Evolutionary conservation across 2,329 filamentous ascomycete species (phyloP), one percentile per base, ranked within the genome.

Genomic region (Scytalidium sp.): DNA sequence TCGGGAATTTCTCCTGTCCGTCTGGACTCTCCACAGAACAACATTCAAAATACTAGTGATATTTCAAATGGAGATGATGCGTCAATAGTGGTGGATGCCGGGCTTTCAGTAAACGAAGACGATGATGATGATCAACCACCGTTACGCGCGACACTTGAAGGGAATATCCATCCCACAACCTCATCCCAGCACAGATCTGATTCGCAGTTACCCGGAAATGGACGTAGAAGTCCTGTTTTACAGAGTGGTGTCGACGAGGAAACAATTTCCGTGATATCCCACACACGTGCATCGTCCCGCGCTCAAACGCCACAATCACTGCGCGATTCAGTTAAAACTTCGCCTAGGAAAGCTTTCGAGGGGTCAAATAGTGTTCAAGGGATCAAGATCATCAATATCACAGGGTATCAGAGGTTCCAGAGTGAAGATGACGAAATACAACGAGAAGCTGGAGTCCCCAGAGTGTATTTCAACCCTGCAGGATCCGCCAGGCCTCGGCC

Each of bases 391-490:
- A 7, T n/a, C 7, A 36, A 5, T 15, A 36, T 7, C 17, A 36
- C 32, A 4, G 4, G 32, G 13, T 36, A 36, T 36, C 8, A 36
- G 13, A 15, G 17, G 32, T n/a, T 36, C 5, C 32, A 36, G 13
- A 36, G 17, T 10, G 17, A 36, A n/a, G 32, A 50, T 23, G 51
- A 52, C n/a, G 51, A 59, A n/a, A 44, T 53, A 27, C 46, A 57
- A 21, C 50, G 51, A 21, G 42, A 57, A 19, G 54, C 43, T 8
- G 57, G 57, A 27, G 49, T 46, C 9, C 19, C 53, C n/a, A 50
- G 56, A 19, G 57, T 54, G 7, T 58, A 60, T 47, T 49, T 52
- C 17, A 46, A 56, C 11, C 49, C 53, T 7, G 25, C 52, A 10
- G 53, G 47, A 6, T 50, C 47, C 8, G 40, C 44, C 25, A 41